phyloP scores from a whole-genome alignment of 2,329 filamentous ascomycete genomes.

The Didymosphaeria variabile region DNA sequence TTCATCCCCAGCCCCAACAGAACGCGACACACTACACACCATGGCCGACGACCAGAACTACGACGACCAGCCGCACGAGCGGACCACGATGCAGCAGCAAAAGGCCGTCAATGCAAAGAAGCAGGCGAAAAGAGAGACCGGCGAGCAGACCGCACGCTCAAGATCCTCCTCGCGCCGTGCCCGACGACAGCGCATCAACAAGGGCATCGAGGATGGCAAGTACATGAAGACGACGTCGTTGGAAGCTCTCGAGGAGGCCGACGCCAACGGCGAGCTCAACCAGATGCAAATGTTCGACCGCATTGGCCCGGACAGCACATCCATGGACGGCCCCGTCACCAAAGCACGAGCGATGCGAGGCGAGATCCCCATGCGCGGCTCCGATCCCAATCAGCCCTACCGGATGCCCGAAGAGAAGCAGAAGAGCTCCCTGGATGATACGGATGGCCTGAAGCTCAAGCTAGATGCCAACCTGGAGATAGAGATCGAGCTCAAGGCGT shows the following conservation, averaged over 20 bases:
- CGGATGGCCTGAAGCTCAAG: slow-evolving; percentile 74
- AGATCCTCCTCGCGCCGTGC: slow-evolving; percentile 58
- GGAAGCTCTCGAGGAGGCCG: slow-evolving; percentile 61
- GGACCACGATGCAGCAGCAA: slow-evolving; percentile 57
- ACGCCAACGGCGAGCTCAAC: slow-evolving; percentile 59
- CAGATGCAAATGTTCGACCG: slow-evolving; percentile 63
- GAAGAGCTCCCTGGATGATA: slow-evolving; percentile 58
- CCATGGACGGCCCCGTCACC: slow-evolving; percentile 66
- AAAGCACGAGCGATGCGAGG: slow-evolving; percentile 62
- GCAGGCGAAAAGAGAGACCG: slow-evolving; percentile 47
- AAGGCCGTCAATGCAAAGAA: slow-evolving; percentile 56
- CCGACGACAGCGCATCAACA: slow-evolving; percentile 57
- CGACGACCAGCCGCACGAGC: slow-evolving; percentile 49
- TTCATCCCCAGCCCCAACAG: slow-evolving; percentile 11
- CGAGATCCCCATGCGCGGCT: slow-evolving; percentile 63
- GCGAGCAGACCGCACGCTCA: slow-evolving; percentile 55
- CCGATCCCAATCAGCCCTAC: slow-evolving; percentile 61
- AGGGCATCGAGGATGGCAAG: slow-evolving; percentile 57
- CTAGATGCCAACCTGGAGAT: slow-evolving; percentile 83
- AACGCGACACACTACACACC: slow-evolving; percentile 17
- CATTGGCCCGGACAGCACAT: slow-evolving; percentile 64
- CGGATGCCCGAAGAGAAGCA: slow-evolving; percentile 52
- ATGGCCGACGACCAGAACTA: slow-evolving; percentile 44
- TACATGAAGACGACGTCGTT: slow-evolving; percentile 61
- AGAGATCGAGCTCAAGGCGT: slow-evolving; percentile 85